Percentiles rank a stretch among this genome's conserved stretches.
Evolutionary conservation across 192 early-diverging fungal species (phyloP).

Genomic region (Podila verticillata): DNA sequence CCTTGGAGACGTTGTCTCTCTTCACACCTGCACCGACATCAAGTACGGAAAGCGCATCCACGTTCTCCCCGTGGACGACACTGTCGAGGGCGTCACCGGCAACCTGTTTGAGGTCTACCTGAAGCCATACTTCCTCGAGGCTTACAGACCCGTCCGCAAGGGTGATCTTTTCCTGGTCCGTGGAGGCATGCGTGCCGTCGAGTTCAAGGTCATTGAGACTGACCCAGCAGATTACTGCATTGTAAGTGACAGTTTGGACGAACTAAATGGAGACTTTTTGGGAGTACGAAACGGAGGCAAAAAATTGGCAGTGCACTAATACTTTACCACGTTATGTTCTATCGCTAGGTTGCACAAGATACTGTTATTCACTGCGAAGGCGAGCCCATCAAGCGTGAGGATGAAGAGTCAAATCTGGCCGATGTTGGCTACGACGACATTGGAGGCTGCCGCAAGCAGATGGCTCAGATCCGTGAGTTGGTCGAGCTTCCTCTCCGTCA

Average conservation of each 20-base stretch:
- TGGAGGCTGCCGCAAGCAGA: conserved; percentile 97
- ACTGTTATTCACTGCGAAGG: conserved; percentile 97
- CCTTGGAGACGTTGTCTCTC: conserved; percentile 84
- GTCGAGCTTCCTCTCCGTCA: conserved; percentile 98
- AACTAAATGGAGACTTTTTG: too few relatives aligned
- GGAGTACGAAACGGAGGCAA: not conserved
- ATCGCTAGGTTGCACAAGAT: conserved; percentile 83
- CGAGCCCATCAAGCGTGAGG: conserved; percentile 96
- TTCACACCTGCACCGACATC: conserved; percentile 86
- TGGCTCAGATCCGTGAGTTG: conserved; percentile 99
- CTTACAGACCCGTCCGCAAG: conserved; percentile 83
- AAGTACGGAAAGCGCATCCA: conserved; percentile 89
- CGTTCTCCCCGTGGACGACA: conserved; percentile 87
- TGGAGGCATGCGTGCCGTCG: conserved; percentile 84
- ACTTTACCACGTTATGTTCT: not conserved
- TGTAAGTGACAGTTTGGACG: conserved; percentile 50
- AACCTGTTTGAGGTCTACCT: conserved; percentile 90
- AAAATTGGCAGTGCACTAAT: too few relatives aligned
- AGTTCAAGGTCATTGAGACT: conserved; percentile 88
- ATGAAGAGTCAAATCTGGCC: conserved; percentile 92
- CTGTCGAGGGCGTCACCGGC: conserved; percentile 83
- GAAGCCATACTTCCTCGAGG: conserved; percentile 90
- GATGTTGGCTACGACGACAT: conserved; percentile 99
- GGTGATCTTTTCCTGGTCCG: conserved; percentile 83
- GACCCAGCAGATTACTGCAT: conserved; percentile 89